Evolutionary conservation across 345 rosid species (phyloP).

Genomic region (Hypericum androsaemum): DNA sequence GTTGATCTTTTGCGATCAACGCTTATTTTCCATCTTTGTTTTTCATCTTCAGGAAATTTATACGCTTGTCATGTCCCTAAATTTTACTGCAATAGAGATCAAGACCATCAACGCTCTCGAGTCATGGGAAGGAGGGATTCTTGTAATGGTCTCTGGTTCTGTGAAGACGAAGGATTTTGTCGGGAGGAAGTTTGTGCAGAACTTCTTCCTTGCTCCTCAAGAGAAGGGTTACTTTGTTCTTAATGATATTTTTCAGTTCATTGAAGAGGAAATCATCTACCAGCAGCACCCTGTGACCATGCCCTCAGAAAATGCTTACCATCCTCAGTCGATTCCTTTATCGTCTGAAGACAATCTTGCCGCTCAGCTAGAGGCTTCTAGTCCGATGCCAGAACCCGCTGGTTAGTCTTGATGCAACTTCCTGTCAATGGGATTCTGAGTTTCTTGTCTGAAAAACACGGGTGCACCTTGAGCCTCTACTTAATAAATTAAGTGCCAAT

Average conservation of each 20-base stretch:
- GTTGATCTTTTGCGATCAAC: no score
- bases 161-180: constrained; percentile 10
- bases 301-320: constrained; percentile 15
- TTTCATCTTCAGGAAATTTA: constrained; percentile 20
- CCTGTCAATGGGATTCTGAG: no score
- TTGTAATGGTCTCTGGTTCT: constrained; percentile 21
- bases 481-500: no score
- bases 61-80: constrained; percentile 17
- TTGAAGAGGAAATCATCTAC: constrained; percentile 18
- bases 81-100: constrained; percentile 17
- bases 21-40: no score
- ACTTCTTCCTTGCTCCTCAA: constrained; percentile 27
- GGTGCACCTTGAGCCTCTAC: no score
- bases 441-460: no score
- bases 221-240: constrained; percentile 26
- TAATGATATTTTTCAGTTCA: constrained; percentile 23
- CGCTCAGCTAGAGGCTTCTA: no score
- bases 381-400: no score
- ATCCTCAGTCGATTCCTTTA: no score
- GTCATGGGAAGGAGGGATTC: constrained; percentile 24
- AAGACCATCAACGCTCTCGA: constrained; percentile 18
- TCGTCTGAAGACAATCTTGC: no score
- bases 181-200: constrained; percentile 19
- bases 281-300: constrained; percentile 31
- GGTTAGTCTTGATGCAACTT: no score